These are phyloP conservation scores for Cyberlindnera japonica DNA, from an alignment of 805 yeast genomes.

Conservation along the genomic window DNA sequence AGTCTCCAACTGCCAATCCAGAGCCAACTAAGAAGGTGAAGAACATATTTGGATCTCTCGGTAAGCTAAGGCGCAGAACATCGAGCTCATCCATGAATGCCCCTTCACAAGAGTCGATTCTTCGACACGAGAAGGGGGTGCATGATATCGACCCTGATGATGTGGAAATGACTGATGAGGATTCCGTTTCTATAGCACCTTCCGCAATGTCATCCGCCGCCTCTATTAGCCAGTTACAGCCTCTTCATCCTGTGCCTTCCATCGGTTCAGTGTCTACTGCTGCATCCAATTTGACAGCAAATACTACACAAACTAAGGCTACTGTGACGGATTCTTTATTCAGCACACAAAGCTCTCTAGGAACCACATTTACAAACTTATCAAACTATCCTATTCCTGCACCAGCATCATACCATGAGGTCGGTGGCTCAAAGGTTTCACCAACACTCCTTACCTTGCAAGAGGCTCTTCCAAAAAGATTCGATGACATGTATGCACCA, in stretches of 20 bases:
- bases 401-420: constrained; percentile 5
- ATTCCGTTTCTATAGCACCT: constrained; percentile 4
- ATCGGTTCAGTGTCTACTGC: constrained; percentile 18
- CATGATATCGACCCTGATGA: constrained; percentile 17
- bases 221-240: constrained; percentile 15
- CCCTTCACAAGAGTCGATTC: constrained; percentile 9
- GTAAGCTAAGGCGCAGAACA: constrained; percentile 16
- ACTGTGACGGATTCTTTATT: constrained; percentile 18
- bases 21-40: constrained; percentile 8
- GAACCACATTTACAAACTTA: constrained; percentile 18
- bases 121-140: constrained; percentile 3
- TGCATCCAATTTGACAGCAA: constrained; percentile 2
- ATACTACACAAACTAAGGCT: constrained; percentile 7
- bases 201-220: not conserved
- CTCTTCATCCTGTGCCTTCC: constrained; percentile 26
- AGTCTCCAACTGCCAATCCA: not conserved
- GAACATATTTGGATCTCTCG: constrained; percentile 12
- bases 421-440: not conserved
- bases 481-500: constrained; percentile 53
- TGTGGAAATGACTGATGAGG: constrained; percentile 16
- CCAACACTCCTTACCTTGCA: constrained; percentile 32
- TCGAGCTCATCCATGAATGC: constrained; percentile 8
- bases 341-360: constrained; percentile 19
- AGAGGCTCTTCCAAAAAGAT: constrained; percentile 51
- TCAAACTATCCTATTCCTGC: constrained; percentile 11